These are phyloP conservation scores for Francoa sonchifolia DNA, from an alignment of 441 rosid species.

Conservation along the genomic window DNA sequence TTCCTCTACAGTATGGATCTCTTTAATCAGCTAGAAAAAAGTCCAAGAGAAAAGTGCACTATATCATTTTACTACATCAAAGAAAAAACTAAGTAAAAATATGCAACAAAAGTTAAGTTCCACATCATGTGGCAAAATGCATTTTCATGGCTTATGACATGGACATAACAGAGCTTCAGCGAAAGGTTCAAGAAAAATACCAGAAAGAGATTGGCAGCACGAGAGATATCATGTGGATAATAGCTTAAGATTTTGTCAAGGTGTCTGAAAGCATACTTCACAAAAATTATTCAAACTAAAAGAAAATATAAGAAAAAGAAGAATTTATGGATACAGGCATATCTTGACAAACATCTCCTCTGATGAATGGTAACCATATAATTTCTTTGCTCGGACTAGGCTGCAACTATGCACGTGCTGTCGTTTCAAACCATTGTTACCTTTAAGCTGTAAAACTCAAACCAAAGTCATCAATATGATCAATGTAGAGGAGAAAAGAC, in stretches of 20 bases:
- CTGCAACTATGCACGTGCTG: slow-evolving; percentile 82
- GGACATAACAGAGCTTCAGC: not conserved
- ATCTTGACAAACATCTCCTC: slow-evolving; percentile 91
- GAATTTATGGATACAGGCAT: slow-evolving; percentile 56
- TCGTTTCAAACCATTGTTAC: slow-evolving; percentile 53
- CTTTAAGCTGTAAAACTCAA: slow-evolving; percentile 47
- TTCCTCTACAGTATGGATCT: not conserved
- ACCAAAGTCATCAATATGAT: slow-evolving; percentile 11
- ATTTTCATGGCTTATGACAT: too few species aligned
- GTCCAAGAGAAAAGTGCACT: not conserved
- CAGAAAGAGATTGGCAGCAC: slow-evolving; percentile 77
- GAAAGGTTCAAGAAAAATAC: slow-evolving; percentile 26
- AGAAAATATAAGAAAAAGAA: slow-evolving; percentile 1
- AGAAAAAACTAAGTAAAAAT: slow-evolving; percentile 2
- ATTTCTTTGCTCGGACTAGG: slow-evolving; percentile 72
- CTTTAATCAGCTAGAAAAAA: not conserved
- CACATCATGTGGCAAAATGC: too few species aligned
- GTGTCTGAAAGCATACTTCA: too few species aligned
- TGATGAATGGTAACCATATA: slow-evolving; percentile 75
- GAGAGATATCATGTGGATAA: slow-evolving; percentile 76
- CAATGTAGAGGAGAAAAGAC: not conserved
- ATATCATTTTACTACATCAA: not conserved
- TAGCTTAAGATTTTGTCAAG: slow-evolving; percentile 54
- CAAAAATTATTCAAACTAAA: too few species aligned
- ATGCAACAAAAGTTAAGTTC: not conserved